These are phyloP conservation scores for Pythium scleroteichum DNA, from an alignment of 352 stramenopile species.

Conservation along the genomic window DNA sequence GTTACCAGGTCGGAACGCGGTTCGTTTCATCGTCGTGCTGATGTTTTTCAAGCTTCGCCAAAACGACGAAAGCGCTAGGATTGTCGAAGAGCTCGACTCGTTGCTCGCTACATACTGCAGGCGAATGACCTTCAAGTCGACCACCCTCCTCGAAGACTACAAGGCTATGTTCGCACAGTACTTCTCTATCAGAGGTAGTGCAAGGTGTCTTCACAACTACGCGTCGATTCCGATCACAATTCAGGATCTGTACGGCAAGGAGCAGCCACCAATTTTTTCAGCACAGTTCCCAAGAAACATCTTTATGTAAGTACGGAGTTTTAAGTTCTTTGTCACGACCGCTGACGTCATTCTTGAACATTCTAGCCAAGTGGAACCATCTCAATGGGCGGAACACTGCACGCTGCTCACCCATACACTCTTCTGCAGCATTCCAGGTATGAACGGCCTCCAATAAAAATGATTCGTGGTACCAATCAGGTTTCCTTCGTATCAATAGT, in stretches of 20 bases:
- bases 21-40: constrained; percentile 66
- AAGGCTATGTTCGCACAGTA: constrained; percentile 50
- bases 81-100: constrained; percentile 29
- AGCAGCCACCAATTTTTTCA: constrained; percentile 7
- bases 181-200: constrained; percentile 45
- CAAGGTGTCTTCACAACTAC: constrained; percentile 27
- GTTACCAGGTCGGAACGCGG: constrained; percentile 22
- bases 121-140: constrained; percentile 27
- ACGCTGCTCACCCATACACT: constrained; percentile 80
- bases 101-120: constrained; percentile 36
- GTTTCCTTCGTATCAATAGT: constrained; percentile 33
- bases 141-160: constrained; percentile 49
- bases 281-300: constrained; percentile 26
- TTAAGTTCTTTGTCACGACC: no score
- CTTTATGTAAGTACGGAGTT: constrained; percentile 22
- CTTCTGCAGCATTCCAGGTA: constrained; percentile 80
- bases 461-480: no score
- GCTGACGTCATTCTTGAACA: neutral
- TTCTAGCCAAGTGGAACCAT: constrained; percentile 53
- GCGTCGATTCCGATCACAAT: constrained; percentile 17
- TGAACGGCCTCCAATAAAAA: no score
- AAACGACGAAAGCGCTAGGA: neutral
- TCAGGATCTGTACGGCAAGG: constrained; percentile 19
- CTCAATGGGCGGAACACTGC: constrained; percentile 71
- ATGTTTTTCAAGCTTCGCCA: constrained; percentile 53